Evolutionary conservation across 1,139 yeast genomes (phyloP).

Genomic region (Diutina pseudorugosa): DNA sequence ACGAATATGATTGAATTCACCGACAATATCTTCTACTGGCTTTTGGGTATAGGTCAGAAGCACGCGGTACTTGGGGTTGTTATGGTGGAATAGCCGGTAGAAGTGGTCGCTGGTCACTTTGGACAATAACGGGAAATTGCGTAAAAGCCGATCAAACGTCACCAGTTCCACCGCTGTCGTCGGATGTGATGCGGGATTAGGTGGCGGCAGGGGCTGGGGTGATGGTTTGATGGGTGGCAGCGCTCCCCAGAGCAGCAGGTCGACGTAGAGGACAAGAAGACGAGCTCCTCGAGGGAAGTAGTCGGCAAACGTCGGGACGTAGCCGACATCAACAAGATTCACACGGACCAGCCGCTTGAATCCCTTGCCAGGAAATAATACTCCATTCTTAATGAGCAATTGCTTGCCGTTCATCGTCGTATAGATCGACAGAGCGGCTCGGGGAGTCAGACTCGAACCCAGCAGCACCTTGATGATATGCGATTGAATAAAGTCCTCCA

Average conservation of each 20-base stretch:
- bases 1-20: not conserved
- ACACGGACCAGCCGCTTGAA: slow-evolving; percentile 37
- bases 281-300: slow-evolving; percentile 37
- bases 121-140: slow-evolving; percentile 36
- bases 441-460: slow-evolving; percentile 29
- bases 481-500: slow-evolving; percentile 56
- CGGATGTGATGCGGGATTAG: not conserved
- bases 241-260: slow-evolving; percentile 28
- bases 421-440: slow-evolving; percentile 30
- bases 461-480: slow-evolving; percentile 44
- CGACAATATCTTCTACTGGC: not conserved
- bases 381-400: slow-evolving; percentile 43
- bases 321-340: slow-evolving; percentile 29
- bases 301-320: slow-evolving; percentile 32
- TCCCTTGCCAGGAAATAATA: slow-evolving; percentile 44
- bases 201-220: not conserved
- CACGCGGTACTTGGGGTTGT: slow-evolving; percentile 20
- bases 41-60: not conserved
- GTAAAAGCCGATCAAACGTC: slow-evolving; percentile 22
- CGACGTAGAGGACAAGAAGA: slow-evolving; percentile 42
- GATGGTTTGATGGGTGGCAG: not conserved
- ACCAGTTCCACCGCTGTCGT: not conserved
- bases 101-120: slow-evolving; percentile 36
- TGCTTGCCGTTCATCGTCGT: slow-evolving; percentile 51
- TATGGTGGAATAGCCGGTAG: slow-evolving; percentile 31